These are phyloP conservation scores for Eragrostis nindensis DNA, from an alignment of 176 grass and related monocot species.

Conservation along the genomic window DNA sequence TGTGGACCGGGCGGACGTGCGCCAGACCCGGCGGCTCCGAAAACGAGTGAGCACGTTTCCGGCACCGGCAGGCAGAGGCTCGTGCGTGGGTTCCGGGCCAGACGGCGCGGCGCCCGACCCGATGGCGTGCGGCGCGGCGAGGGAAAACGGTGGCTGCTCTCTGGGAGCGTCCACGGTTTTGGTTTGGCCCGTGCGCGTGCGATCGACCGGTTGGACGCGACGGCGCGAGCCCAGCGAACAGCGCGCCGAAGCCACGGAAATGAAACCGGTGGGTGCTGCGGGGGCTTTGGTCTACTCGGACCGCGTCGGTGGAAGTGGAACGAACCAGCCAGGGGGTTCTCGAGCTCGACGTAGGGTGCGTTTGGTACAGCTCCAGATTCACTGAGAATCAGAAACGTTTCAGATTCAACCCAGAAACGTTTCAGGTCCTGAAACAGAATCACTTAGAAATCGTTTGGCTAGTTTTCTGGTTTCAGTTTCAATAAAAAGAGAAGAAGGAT, in stretches of 20 bases:
- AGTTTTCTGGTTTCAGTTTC: too few species aligned
- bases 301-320: neutral
- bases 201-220: neutral
- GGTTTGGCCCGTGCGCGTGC: too few species aligned
- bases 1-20: neutral
- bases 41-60: neutral
- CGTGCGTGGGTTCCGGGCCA: too few species aligned
- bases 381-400: too few species aligned
- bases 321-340: neutral
- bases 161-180: constrained; percentile 36
- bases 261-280: constrained; percentile 9
- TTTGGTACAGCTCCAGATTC: too few species aligned
- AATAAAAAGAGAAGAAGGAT: too few species aligned
- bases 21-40: neutral
- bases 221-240: constrained; percentile 20
- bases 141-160: neutral
- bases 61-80: too few species aligned
- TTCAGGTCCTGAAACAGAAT: too few species aligned
- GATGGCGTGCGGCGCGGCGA: neutral
- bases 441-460: too few species aligned
- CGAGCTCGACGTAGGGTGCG: too few species aligned
- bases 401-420: too few species aligned
- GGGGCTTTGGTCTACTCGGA: neutral
- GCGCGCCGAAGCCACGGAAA: neutral
- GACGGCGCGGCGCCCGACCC: neutral